Conservation (phyloP, 331 rosid species). For the Telfairia occidentalis region DNA sequence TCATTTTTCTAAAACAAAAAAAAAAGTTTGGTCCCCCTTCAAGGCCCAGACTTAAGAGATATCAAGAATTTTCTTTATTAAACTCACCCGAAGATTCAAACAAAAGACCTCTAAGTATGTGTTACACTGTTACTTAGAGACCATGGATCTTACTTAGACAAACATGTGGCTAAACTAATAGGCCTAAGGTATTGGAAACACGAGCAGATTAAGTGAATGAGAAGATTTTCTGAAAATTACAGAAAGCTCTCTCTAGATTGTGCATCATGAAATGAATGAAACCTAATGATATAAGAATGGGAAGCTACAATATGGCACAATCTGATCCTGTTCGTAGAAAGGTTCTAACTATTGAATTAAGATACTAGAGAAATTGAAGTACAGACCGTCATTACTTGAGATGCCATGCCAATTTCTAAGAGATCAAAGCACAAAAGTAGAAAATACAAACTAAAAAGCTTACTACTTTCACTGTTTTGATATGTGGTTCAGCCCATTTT, state of each 20-base stretch:
- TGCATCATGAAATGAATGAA: background rate
- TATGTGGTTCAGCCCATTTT: slow-evolving; percentile 88
- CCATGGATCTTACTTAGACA: too few relatives aligned
- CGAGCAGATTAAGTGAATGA: background rate
- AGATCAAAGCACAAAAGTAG: background rate
- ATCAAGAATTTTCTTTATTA: too few relatives aligned
- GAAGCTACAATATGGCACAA: slow-evolving; percentile 4
- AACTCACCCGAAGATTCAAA: too few relatives aligned
- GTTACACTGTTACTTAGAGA: too few relatives aligned
- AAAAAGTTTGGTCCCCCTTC: too few relatives aligned
- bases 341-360: background rate
- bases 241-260: background rate
- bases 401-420: background rate
- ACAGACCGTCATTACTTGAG: background rate
- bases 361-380: background rate
- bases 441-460: slow-evolving; percentile 18
- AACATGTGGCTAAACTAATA: background rate
- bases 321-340: background rate
- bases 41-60: too few relatives aligned
- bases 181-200: background rate
- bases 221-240: background rate
- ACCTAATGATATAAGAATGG: background rate
- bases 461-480: slow-evolving; percentile 59
- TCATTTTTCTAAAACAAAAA: too few relatives aligned
- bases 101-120: too few relatives aligned